Evolutionary conservation across 768 basidiomycete genomes (phyloP).

Genomic region (Pisolithus tinctorius): DNA sequence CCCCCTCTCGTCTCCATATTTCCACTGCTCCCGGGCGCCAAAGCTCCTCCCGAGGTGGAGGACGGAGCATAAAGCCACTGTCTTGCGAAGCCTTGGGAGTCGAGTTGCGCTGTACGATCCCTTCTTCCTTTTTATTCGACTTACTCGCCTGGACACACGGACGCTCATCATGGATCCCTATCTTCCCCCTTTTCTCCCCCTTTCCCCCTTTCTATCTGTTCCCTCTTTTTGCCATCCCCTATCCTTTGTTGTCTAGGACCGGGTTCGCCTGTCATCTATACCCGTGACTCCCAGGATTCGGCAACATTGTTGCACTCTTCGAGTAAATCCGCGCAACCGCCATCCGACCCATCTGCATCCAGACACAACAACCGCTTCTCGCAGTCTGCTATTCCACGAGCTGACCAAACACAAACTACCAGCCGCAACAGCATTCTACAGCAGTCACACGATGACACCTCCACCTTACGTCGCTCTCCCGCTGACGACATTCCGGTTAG

Average conservation of each 20-base stretch:
- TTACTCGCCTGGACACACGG: conserved; percentile 34
- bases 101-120: conserved; percentile 27
- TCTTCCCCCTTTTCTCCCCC: conserved; percentile 23
- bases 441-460: conserved; percentile 14
- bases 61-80: conserved; percentile 26
- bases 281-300: conserved; percentile 25
- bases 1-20: conserved; percentile 18
- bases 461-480: conserved; percentile 7
- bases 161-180: conserved; percentile 35
- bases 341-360: conserved; percentile 3
- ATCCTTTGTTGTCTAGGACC: conserved; percentile 37
- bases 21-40: conserved; percentile 28
- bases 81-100: conserved; percentile 44
- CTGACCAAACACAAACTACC: conserved; percentile 8
- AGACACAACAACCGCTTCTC: conserved; percentile 18
- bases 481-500: conserved; percentile 5
- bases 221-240: conserved; percentile 22
- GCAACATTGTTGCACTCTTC: conserved; percentile 6
- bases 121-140: conserved; percentile 32
- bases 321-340: conserved; percentile 12
- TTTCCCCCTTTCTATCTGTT: conserved; percentile 23
- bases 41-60: conserved; percentile 35
- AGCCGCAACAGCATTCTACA: conserved; percentile 11
- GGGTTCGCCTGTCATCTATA: conserved; percentile 29
- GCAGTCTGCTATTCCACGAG: conserved; percentile 14